Conservation (phyloP, 2,329 filamentous ascomycete genomes). For the Hymenoscyphus albidus region DNA sequence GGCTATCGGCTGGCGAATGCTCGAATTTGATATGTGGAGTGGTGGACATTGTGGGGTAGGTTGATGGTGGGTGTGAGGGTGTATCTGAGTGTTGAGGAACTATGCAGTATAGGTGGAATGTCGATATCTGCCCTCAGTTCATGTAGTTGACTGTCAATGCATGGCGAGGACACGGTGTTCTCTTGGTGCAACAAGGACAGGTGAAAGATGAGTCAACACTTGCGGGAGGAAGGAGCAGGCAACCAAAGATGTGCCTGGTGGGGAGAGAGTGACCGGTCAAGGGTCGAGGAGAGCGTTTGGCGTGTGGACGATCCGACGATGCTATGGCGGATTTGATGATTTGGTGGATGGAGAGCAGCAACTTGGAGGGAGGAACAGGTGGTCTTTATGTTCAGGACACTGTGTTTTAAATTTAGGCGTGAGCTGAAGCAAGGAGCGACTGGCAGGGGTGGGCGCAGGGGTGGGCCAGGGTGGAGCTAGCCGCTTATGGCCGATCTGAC, state of each 20-base stretch:
- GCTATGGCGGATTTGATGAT: neutral
- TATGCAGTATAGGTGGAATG: slow-evolving; percentile 5
- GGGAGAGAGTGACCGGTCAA: neutral
- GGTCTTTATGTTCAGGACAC: slow-evolving; percentile 24
- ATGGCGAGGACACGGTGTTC: slow-evolving; percentile 16
- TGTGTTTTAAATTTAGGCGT: slow-evolving; percentile 19
- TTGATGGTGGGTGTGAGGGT: neutral
- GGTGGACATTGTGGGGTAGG: slow-evolving; percentile 18
- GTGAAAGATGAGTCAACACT: slow-evolving; percentile 10
- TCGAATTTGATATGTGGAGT: slow-evolving; percentile 34
- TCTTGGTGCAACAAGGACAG: neutral
- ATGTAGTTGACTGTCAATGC: slow-evolving; percentile 11
- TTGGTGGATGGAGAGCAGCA: slow-evolving; percentile 3
- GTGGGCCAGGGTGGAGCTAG: neutral
- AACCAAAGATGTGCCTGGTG: neutral
- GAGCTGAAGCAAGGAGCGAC: slow-evolving; percentile 8
- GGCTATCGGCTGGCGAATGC: slow-evolving; percentile 32
- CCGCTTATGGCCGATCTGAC: neutral
- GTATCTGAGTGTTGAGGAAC: neutral
- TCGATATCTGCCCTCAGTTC: slow-evolving; percentile 13
- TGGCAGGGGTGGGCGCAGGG: neutral
- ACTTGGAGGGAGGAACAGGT: slow-evolving; percentile 14
- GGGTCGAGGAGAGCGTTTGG: neutral
- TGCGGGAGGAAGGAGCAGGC: neutral
- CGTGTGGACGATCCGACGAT: neutral